A percentile compares a stretch with the other conserved stretches of the same genome.
These are phyloP conservation scores for Apophysomyces trapeziformis DNA, from an alignment of 371 early-diverging fungal genomes.

Conservation along the genomic window DNA sequence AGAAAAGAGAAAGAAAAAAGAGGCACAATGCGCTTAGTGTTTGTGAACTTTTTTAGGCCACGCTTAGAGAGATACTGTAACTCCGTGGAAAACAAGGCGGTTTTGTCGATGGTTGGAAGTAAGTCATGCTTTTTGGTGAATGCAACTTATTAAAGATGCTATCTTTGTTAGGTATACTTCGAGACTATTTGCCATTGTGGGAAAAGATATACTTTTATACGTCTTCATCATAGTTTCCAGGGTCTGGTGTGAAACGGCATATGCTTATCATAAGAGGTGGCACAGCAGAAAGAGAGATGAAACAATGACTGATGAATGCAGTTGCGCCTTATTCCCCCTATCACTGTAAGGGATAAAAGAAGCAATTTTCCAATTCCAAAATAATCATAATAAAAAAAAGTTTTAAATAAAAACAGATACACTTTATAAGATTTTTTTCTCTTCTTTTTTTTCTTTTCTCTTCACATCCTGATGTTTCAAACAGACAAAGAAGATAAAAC, in stretches of 20 bases:
- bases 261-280: slow-evolving; percentile 9
- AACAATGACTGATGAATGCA: slow-evolving; percentile 6
- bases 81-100: slow-evolving; percentile 42
- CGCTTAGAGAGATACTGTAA: slow-evolving; percentile 55
- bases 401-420: slow-evolving; percentile 24
- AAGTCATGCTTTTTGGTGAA: slow-evolving; percentile 8
- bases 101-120: slow-evolving; percentile 49
- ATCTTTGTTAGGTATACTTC: slow-evolving; percentile 61
- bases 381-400: neutral
- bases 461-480: neutral
- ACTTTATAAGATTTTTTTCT: slow-evolving; percentile 1
- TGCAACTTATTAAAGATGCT: neutral
- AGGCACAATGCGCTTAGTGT: neutral
- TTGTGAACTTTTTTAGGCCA: slow-evolving; percentile 29
- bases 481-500: slow-evolving; percentile 12
- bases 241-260: neutral
- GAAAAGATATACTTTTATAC: slow-evolving; percentile 91
- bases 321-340: slow-evolving; percentile 1
- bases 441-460: slow-evolving; percentile 3
- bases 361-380: slow-evolving; percentile 6
- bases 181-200: slow-evolving; percentile 94
- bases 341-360: neutral
- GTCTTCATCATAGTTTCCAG: slow-evolving; percentile 39
- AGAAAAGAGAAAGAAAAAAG: neutral
- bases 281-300: slow-evolving; percentile 5